Percentiles rank a stretch among this genome's conserved stretches.
These are phyloP conservation scores for Pseudognaphalium luteoalbum DNA, from an alignment of 129 eudicot genomes.

Conservation along the genomic window DNA sequence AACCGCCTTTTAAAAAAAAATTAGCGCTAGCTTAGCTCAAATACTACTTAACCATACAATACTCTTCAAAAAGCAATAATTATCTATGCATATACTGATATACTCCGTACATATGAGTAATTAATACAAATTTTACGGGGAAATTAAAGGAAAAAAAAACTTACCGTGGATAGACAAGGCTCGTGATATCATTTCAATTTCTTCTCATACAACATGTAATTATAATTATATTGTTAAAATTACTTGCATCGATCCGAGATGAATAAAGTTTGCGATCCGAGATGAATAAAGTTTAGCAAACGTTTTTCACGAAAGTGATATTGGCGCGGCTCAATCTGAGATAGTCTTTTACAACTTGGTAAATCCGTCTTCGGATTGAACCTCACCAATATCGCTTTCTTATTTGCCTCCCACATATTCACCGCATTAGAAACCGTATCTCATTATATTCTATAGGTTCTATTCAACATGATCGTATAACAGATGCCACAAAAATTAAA, in stretches of 20 bases:
- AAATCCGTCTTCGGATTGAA: constrained; percentile 99
- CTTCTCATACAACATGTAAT: too few species aligned
- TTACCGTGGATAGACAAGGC: too few species aligned
- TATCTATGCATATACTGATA: too few species aligned
- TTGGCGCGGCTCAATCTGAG: constrained; percentile 99
- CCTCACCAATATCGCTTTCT: constrained; percentile 96
- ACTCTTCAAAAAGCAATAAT: too few species aligned
- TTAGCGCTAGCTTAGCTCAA: too few species aligned
- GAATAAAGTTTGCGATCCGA: constrained; percentile 8
- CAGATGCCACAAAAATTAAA: neutral
- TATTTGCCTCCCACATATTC: constrained; percentile 33
- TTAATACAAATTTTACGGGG: too few species aligned
- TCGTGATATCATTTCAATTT: too few species aligned
- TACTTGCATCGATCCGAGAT: neutral
- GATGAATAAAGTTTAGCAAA: constrained; percentile 25
- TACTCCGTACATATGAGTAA: too few species aligned
- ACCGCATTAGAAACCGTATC: neutral
- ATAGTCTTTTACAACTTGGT: constrained; percentile 68
- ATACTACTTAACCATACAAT: too few species aligned
- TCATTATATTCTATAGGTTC: neutral
- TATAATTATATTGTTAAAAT: too few species aligned
- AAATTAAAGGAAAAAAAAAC: too few species aligned
- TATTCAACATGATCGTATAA: neutral
- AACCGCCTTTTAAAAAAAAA: too few species aligned
- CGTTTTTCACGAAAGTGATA: constrained; percentile 52